Evolutionary conservation across 23 red algal species (phyloP), one percentile per base, ranked within the genome.

Genomic region (Agarophyton chilense): DNA sequence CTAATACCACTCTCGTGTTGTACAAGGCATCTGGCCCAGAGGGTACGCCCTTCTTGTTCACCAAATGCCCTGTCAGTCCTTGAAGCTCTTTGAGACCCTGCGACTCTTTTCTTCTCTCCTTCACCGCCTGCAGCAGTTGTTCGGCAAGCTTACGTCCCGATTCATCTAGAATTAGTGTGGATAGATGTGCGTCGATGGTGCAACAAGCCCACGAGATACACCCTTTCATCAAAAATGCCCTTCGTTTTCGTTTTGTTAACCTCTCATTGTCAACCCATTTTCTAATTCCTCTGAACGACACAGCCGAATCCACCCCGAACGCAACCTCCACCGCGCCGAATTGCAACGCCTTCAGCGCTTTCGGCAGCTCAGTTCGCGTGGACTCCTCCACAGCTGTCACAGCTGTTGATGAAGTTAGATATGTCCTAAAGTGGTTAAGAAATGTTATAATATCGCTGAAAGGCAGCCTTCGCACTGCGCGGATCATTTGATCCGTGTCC

Each of bases 101-200:
- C 33, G 35, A 55, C 60, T 73, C 88, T 81, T 28, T 80, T 65
- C 77, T 62, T 43, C 63, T 62, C 28, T 41, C 49, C 58, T 57
- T 57, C 1, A 91, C 77, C 36, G 76, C 40, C 13, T 52, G 31
- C n/a, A 81, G 77, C 39, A 91, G 53, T 32, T 53, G 44, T 43
- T 62, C 36, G 22, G 77, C 73, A 12, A 91, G 46, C 26, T 72
- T 25, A 10, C 35, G 40, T 82, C 88, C 88, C 14, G 44, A 58
- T 35, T 82, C 77, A 51, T 91, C 88, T 42, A 91, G 64, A 21
- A 91, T 61, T 28, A 91, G 51, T n/a, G 55, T 91, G 10, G 77
- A 61, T 60, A 91, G 26, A 28, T 91, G 88, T 18, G 76, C 75
- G 47, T 91, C 88, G 12, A 91, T 70, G 35, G 79, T 41, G 43